Percentiles rank a stretch among this genome's conserved stretches.
Evolutionary conservation across 768 basidiomycete species (phyloP).

Genomic region (Mycena indigotica): DNA sequence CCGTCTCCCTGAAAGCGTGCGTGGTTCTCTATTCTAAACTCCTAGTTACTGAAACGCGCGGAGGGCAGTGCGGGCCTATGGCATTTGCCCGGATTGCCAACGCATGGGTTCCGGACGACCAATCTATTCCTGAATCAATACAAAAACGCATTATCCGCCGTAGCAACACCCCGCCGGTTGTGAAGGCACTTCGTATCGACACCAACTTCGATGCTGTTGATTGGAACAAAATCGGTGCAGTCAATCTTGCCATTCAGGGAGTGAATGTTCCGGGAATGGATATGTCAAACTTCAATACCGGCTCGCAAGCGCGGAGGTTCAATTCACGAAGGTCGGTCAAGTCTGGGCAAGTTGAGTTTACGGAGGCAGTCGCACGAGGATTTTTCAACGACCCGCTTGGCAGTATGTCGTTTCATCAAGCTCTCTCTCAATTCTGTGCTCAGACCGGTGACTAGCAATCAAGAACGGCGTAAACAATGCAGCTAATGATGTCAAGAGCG

Average conservation of each 20-base stretch:
- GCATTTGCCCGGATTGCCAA: conserved; percentile 15
- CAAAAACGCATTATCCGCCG: conserved; percentile 12
- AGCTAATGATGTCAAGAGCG: not conserved
- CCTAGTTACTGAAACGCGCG: not conserved
- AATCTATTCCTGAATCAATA: conserved; percentile 12
- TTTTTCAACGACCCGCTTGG: too few relatives aligned
- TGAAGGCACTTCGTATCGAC: conserved; percentile 18
- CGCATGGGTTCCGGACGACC: conserved; percentile 11
- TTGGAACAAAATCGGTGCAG: conserved; percentile 4
- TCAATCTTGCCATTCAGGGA: conserved; percentile 14
- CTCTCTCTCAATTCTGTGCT: not conserved
- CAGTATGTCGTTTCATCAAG: not conserved
- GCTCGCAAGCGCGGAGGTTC: not conserved
- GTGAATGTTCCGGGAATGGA: conserved; percentile 9
- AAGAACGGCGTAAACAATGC: not conserved
- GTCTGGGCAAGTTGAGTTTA: not conserved
- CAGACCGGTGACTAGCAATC: not conserved
- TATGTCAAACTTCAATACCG: not conserved
- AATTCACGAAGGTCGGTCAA: not conserved
- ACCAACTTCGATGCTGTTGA: conserved; percentile 17
- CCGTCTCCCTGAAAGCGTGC: conserved; percentile 35
- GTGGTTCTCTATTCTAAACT: not conserved
- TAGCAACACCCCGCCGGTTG: conserved; percentile 6
- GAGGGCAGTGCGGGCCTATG: conserved; percentile 10
- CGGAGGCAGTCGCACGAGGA: too few relatives aligned